Percentiles rank a stretch among this genome's conserved stretches.
These are phyloP conservation scores for Ascochyta viciae-villosae DNA, from an alignment of 2,329 filamentous ascomycete genomes.

Conservation along the genomic window DNA sequence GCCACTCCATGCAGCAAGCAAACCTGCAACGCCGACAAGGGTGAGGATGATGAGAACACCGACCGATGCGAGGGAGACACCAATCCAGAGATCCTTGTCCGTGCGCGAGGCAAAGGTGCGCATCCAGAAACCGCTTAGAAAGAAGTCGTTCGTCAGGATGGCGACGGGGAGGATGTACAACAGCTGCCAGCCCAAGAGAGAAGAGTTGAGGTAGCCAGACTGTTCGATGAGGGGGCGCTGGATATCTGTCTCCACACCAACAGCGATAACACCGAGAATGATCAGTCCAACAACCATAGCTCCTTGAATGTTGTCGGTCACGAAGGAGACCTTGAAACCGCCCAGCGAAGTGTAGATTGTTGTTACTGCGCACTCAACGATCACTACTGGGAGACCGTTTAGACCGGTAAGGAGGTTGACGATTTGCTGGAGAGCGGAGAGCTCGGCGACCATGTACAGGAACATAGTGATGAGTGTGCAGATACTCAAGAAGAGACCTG, in stretches of 20 bases:
- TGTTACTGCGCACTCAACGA: slow-evolving; percentile 78
- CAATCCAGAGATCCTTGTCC: slow-evolving; percentile 79
- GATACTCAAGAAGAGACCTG: slow-evolving; percentile 77
- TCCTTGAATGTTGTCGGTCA: slow-evolving; percentile 84
- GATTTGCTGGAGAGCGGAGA: slow-evolving; percentile 82
- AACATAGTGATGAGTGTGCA: slow-evolving; percentile 83
- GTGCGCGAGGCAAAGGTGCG: slow-evolving; percentile 81
- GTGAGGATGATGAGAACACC: slow-evolving; percentile 72
- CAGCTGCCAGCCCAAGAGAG: slow-evolving; percentile 81
- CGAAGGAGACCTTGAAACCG: slow-evolving; percentile 82
- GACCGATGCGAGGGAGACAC: slow-evolving; percentile 71
- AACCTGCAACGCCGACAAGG: slow-evolving; percentile 74
- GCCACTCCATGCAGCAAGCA: slow-evolving; percentile 81
- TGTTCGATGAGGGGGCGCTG: slow-evolving; percentile 71
- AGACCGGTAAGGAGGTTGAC: slow-evolving; percentile 76
- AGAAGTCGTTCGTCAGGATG: slow-evolving; percentile 85
- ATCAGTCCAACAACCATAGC: slow-evolving; percentile 78
- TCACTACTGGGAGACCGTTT: slow-evolving; percentile 75
- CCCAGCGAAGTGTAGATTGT: slow-evolving; percentile 85
- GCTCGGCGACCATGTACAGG: slow-evolving; percentile 85
- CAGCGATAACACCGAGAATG: slow-evolving; percentile 77
- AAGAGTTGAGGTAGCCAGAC: slow-evolving; percentile 73
- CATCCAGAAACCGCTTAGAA: slow-evolving; percentile 84
- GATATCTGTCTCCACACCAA: slow-evolving; percentile 77
- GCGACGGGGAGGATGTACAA: slow-evolving; percentile 84